Evolutionary conservation across 257 asterid genomes (phyloP).

Genomic region (Coffea eugenioides): DNA sequence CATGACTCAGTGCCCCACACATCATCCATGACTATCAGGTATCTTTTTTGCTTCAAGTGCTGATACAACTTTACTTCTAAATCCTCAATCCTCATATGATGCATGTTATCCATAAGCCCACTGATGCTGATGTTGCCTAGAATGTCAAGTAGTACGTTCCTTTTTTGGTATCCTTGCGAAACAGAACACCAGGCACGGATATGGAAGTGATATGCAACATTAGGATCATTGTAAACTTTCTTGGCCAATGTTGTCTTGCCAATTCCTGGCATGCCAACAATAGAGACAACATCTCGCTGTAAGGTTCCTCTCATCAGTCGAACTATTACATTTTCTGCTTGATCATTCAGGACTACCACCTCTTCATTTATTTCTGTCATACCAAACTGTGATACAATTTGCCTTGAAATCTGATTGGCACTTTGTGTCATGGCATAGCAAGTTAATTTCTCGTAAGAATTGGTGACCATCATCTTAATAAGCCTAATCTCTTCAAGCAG

Average conservation of each 20-base stretch:
- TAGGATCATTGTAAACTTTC: too few relatives aligned
- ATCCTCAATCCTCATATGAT: not conserved
- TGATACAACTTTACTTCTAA: too few relatives aligned
- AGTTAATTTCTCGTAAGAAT: not conserved
- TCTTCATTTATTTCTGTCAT: not conserved
- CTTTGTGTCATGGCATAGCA: too few relatives aligned
- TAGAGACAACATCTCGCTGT: too few relatives aligned
- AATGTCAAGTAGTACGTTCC: constrained; percentile 9
- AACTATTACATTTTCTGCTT: not conserved
- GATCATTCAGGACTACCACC: constrained; percentile 9
- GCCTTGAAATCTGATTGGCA: not conserved
- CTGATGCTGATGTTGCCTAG: not conserved
- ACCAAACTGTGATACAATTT: not conserved
- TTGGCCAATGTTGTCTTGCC: too few relatives aligned
- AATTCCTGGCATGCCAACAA: too few relatives aligned
- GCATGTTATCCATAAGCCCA: not conserved
- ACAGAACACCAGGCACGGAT: too few relatives aligned
- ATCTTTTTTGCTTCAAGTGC: not conserved
- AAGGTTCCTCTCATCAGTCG: too few relatives aligned
- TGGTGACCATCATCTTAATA: not conserved
- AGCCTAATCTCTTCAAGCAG: not conserved
- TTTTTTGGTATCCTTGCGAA: not conserved
- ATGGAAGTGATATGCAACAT: too few relatives aligned
- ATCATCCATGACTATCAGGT: constrained; percentile 23
- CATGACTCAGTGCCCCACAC: constrained; percentile 8